Base-by-base conservation (phyloP, 2,329 filamentous ascomycete species). In the Calonectria hawksworthii region DNA sequence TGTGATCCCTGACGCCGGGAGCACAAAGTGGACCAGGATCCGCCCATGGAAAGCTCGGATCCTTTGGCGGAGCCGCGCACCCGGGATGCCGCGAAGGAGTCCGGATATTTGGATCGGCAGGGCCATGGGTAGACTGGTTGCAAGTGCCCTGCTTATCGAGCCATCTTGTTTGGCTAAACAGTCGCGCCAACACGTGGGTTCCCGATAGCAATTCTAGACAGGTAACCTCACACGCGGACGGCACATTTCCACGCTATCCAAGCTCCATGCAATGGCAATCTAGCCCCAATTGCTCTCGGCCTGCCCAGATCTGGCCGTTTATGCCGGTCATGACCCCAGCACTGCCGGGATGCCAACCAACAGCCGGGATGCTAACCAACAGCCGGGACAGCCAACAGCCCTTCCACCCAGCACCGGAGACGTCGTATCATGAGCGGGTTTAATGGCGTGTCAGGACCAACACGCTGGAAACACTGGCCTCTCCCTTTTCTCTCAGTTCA, bases 401-500 rank as follows among this genome's bases (percentile, higher is more conserved):
- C 38, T 41, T 63, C 11, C 28, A 21, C 56, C 30, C 7, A 41
- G 63, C 56, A 65, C 66, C 71, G 66, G 44, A 66, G 30, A 68
- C n/a, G 66, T 73, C 71, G 71, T 73, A 73, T 73, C 71, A 69
- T 69, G 47, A 41, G 66, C 66, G 71, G 66, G 38, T 54, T 69
- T 30, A 32, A 65, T 73, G 71, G 66, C 66, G 66, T 69, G 66
- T 73, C 51, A 14, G 18, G 36, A 41, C 32, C 44, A 44, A 28
- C 44, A 65, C 32, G 30, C 32, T 41, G 36, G 23, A 50, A 41
- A 38, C 28, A 51, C 23, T 13, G n/a, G 11, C 16, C 30, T 52
- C 23, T 13, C 30, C 11, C 11, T 32, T 41, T 28, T 26, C 13
- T 28, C n/a, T 10, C 44, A 23, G 13, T 47, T 38, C 59, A 18